phyloP scores from a whole-genome alignment of 805 yeast species.

The Candida fluviatilis region DNA sequence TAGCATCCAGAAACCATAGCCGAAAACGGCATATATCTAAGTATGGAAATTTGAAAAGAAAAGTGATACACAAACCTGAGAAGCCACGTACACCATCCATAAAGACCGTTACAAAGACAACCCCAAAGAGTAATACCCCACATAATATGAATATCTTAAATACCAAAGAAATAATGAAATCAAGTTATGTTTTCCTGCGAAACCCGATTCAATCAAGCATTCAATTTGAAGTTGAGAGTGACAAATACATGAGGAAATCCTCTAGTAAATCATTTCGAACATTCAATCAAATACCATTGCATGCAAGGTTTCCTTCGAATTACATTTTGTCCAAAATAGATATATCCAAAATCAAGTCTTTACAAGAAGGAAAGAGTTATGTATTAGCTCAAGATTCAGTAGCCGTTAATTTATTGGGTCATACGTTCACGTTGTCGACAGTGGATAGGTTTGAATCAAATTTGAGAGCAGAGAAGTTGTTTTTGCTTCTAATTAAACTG shows the following conservation, averaged over 20 bases:
- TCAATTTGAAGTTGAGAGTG: conserved; percentile 33
- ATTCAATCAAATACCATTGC: neutral
- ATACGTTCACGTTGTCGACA: conserved; percentile 20
- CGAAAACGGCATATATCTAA: neutral
- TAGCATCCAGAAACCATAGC: no score
- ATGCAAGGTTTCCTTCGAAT: conserved; percentile 8
- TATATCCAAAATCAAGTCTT: conserved; percentile 11
- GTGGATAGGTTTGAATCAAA: conserved; percentile 19
- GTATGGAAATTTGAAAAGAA: neutral
- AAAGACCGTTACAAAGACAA: neutral
- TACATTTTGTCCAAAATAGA: conserved; percentile 13
- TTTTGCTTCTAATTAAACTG: conserved; percentile 15
- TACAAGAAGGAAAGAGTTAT: conserved; percentile 16
- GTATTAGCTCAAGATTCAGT: conserved; percentile 11
- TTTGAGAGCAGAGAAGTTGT: conserved; percentile 11
- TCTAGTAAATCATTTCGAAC: conserved; percentile 4
- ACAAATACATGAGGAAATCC: conserved; percentile 8
- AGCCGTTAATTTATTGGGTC: conserved; percentile 14
- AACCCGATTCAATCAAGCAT: conserved; percentile 26
- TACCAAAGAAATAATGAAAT: conserved; percentile 6
- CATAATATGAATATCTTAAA: neutral
- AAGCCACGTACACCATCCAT: neutral
- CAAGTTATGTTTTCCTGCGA: conserved; percentile 18
- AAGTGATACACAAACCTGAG: neutral
- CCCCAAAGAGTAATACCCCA: neutral